Conservation (phyloP, 257 asterid species). For the Haberlea rhodopensis region DNA sequence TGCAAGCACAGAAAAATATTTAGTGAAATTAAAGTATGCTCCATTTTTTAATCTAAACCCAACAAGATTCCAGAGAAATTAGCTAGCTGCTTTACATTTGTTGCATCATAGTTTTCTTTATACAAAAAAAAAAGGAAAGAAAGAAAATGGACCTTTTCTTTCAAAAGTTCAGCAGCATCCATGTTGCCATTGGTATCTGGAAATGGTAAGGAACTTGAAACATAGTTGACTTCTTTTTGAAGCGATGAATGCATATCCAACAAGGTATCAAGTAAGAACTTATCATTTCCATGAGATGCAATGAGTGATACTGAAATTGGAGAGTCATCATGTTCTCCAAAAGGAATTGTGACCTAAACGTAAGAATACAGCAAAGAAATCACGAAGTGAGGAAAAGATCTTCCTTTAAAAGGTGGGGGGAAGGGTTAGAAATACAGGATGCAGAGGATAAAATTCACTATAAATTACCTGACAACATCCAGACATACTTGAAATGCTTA, state of each 20-base stretch:
- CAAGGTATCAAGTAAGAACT: constrained; percentile 85
- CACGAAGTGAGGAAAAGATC: background rate
- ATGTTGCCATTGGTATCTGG: constrained; percentile 51
- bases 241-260: constrained; percentile 42
- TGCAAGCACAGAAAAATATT: background rate
- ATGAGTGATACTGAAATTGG: constrained; percentile 73
- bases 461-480: constrained; percentile 78
- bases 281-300: constrained; percentile 83
- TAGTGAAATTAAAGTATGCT: background rate
- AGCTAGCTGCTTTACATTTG: background rate
- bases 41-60: background rate
- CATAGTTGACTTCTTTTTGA: constrained; percentile 5
- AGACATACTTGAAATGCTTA: constrained; percentile 76
- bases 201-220: constrained; percentile 48
- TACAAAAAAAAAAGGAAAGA: background rate
- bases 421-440: constrained; percentile 6
- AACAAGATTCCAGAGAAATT: background rate
- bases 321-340: constrained; percentile 64
- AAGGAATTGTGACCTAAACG: constrained; percentile 68
- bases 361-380: constrained; percentile 1
- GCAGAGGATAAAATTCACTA: constrained; percentile 15
- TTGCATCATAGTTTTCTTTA: background rate
- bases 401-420: background rate
- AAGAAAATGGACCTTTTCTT: constrained; percentile 68
- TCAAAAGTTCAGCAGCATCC: constrained; percentile 80